phyloP scores from a whole-genome alignment of 495 filamentous ascomycete genomes.

The Ramalina intermedia region DNA sequence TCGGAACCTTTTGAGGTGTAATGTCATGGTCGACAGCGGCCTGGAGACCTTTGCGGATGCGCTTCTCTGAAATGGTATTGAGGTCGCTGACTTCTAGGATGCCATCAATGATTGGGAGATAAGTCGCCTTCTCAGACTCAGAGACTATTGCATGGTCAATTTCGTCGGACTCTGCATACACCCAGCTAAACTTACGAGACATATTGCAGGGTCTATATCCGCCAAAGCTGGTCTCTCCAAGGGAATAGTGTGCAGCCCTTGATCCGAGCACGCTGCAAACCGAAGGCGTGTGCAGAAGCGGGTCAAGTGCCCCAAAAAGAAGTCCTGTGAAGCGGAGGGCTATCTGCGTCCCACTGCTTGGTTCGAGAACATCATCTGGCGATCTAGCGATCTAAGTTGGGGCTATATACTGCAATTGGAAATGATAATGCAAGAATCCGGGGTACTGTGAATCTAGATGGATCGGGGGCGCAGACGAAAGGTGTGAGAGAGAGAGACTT shows the following conservation, averaged over 20 bases:
- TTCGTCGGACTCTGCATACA: slow-evolving; percentile 35
- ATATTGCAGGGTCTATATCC: too few relatives aligned
- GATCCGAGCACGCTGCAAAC: too few relatives aligned
- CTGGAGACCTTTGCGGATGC: slow-evolving; percentile 76
- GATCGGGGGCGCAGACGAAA: too few relatives aligned
- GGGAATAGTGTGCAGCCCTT: too few relatives aligned
- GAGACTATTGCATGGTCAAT: slow-evolving; percentile 36
- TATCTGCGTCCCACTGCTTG: neutral
- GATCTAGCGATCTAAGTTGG: neutral
- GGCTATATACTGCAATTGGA: too few relatives aligned
- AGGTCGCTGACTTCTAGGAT: slow-evolving; percentile 75
- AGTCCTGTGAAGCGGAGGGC: neutral
- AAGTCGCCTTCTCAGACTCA: slow-evolving; percentile 49
- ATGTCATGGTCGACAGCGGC: slow-evolving; percentile 66
- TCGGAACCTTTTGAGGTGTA: slow-evolving; percentile 62
- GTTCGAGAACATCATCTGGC: neutral
- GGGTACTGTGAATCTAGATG: too few relatives aligned
- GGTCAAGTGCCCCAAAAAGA: neutral
- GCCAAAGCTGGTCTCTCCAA: too few relatives aligned
- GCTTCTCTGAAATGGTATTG: slow-evolving; percentile 81
- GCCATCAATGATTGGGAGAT: slow-evolving; percentile 77
- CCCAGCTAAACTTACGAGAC: slow-evolving; percentile 47
- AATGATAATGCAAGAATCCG: too few relatives aligned
- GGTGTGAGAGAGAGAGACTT: too few relatives aligned
- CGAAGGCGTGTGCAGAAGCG: neutral